phyloP scores from a whole-genome alignment of 768 basidiomycete genomes.

The Pilatotrama ljubarskyi region DNA sequence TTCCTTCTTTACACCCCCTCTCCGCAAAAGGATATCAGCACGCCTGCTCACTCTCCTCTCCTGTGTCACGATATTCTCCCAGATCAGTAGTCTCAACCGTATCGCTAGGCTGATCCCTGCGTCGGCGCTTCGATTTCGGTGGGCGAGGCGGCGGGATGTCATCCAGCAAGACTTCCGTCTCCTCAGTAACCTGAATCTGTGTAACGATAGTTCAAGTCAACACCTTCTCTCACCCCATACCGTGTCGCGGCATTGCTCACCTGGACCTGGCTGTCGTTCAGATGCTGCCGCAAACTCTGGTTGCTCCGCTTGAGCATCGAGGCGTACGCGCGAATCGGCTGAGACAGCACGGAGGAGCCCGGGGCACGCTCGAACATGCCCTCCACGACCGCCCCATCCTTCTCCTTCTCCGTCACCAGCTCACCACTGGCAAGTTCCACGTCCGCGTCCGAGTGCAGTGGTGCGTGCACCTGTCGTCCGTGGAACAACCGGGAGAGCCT shows the following conservation, averaged over 20 bases:
- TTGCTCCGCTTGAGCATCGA: conserved; percentile 15
- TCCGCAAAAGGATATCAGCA: too few relatives aligned
- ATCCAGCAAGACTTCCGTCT: conserved; percentile 6
- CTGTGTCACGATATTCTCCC: neutral
- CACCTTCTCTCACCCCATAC: neutral
- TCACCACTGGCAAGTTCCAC: neutral
- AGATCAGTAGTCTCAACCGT: neutral
- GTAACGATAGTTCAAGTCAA: neutral
- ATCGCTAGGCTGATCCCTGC: neutral
- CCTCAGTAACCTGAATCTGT: conserved; percentile 9
- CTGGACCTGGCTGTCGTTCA: neutral
- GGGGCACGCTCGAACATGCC: conserved; percentile 3
- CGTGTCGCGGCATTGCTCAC: neutral
- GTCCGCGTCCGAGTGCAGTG: neutral
- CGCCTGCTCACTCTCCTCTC: neutral
- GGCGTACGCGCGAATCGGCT: conserved; percentile 1
- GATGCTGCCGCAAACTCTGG: conserved; percentile 3
- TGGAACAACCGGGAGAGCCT: conserved; percentile 9
- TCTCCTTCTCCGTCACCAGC: neutral
- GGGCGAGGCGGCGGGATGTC: neutral
- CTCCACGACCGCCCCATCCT: neutral
- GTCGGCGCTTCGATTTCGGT: neutral
- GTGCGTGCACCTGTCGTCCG: neutral
- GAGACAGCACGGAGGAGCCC: neutral
- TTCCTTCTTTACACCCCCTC: too few relatives aligned